Base-by-base conservation (phyloP, 1,284 basidiomycete genomes). In the Sporisorium scitamineum region DNA sequence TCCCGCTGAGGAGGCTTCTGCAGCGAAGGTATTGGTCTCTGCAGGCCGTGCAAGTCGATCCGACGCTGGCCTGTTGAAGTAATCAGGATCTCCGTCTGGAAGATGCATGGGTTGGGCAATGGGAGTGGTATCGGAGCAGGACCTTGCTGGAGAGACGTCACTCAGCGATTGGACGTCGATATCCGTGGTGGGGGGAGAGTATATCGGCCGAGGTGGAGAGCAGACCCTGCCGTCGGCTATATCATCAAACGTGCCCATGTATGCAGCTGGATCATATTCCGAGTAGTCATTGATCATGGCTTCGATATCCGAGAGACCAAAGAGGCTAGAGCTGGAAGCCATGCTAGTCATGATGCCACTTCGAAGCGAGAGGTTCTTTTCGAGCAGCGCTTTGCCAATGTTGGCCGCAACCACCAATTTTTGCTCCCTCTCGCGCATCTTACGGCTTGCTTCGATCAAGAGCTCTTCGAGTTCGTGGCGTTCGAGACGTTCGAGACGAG, bases 321-420 rank as follows among this genome's bases (percentile, higher is more conserved):
- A 69, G 27, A 73, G 61, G 51, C 58, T 72, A 20, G 65, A 58
- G 50, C 61, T 67, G 14, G 69, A 71, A 37, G 69, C 74, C 54
- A 76, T 71, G 56, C 74, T 71, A 16, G 60, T 55, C 64, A 77
- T 64, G 63, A 79, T 76, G 24, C 70, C 76, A 42, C 73, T 78
- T 3, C 76, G 62, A 7, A 82, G 71, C 10, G 70, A 73, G 3
- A 79, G 63, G 29, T 82, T 81, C 71, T 82, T 82, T 29, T 82
- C 78, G n/a, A 82, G 60, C 20, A 82, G 69, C 2, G 79, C 78
- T 44, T 81, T 75, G 51, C 81, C 81, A 27, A 82, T 81, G 42
- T 76, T 76, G 29, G 81, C 81, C 10, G 81, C 80, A 26, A 82
- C 70, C 31, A 76, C 72, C 29, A 82, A 69, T 50, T 81, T 80